A percentile compares a stretch with the other conserved stretches of the same genome.
These are phyloP conservation scores for Metarhizium humberi DNA, from an alignment of 2,329 filamentous ascomycete genomes.

Conservation along the genomic window DNA sequence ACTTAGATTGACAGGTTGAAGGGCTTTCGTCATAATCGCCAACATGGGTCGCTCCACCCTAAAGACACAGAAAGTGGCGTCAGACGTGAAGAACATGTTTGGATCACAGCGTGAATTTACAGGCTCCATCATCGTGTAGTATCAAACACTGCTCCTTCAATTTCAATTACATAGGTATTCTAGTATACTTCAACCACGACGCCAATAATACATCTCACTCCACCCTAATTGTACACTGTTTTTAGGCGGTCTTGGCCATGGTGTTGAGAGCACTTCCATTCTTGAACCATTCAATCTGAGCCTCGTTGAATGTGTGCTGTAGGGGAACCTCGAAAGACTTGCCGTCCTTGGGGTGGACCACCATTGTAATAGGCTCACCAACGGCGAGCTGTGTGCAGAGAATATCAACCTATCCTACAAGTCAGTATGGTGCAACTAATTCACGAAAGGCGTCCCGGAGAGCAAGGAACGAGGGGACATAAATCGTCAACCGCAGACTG, in stretches of 20 bases:
- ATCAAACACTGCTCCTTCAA: neutral
- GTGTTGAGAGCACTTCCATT: slow-evolving; percentile 96
- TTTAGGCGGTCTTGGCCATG: slow-evolving; percentile 66
- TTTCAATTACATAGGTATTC: neutral
- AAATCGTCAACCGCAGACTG: neutral
- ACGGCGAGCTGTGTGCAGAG: slow-evolving; percentile 82
- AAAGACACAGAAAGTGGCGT: too few relatives aligned
- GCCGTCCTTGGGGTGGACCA: slow-evolving; percentile 85
- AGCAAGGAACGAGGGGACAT: neutral
- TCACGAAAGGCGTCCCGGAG: neutral
- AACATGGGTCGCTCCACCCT: too few relatives aligned
- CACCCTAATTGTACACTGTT: slow-evolving; percentile 15
- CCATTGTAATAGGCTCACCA: slow-evolving; percentile 86
- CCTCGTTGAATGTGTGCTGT: slow-evolving; percentile 94
- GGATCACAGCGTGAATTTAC: neutral
- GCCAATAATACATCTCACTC: neutral
- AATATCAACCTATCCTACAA: slow-evolving; percentile 56
- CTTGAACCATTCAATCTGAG: slow-evolving; percentile 98
- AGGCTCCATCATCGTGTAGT: neutral
- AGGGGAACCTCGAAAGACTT: slow-evolving; percentile 73
- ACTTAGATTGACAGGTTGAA: too few relatives aligned
- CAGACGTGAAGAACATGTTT: neutral
- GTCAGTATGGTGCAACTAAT: slow-evolving; percentile 12
- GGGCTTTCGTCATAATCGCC: too few relatives aligned
- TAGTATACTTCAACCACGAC: neutral